Conservation (phyloP, 1,284 basidiomycete genomes). For the Ganoderma boninense region DNA sequence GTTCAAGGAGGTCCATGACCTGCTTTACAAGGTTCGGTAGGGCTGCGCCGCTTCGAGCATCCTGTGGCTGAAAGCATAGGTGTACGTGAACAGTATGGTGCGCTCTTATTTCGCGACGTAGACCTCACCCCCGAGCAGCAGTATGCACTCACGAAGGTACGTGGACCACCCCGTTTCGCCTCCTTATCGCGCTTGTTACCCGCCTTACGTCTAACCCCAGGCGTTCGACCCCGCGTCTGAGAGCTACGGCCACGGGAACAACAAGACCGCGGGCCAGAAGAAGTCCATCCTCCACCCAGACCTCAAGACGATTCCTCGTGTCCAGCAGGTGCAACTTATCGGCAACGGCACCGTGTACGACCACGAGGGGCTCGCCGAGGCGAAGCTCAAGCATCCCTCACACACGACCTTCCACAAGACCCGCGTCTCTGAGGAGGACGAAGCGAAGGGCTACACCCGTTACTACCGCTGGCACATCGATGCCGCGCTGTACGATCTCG, state of each 20-base stretch:
- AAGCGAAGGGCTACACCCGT: constrained; percentile 77
- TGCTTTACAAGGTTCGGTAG: constrained; percentile 59
- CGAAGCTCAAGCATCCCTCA: constrained; percentile 80
- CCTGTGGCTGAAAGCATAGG: constrained; percentile 13
- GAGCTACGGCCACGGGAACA: constrained; percentile 85
- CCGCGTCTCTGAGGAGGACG: constrained; percentile 79
- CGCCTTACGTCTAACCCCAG: constrained; percentile 41
- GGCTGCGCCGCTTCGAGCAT: not conserved
- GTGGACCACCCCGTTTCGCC: no score
- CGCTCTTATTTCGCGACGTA: constrained; percentile 77
- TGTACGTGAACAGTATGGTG: constrained; percentile 61
- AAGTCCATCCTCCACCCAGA: constrained; percentile 86
- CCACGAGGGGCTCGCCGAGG: constrained; percentile 80
- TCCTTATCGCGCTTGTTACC: not conserved
- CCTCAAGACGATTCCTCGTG: constrained; percentile 86
- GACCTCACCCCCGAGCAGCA: constrained; percentile 83
- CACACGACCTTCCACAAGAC: constrained; percentile 93
- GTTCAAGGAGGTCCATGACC: constrained; percentile 58
- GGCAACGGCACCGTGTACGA: constrained; percentile 80
- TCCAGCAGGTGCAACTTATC: constrained; percentile 88
- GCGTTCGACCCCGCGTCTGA: constrained; percentile 79
- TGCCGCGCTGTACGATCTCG: constrained; percentile 88
- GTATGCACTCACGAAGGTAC: constrained; percentile 82
- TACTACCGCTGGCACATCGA: constrained; percentile 97
- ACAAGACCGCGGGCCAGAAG: constrained; percentile 76